phyloP scores from a whole-genome alignment of 116 monocot genomes.

The Cymodocea nodosa region DNA sequence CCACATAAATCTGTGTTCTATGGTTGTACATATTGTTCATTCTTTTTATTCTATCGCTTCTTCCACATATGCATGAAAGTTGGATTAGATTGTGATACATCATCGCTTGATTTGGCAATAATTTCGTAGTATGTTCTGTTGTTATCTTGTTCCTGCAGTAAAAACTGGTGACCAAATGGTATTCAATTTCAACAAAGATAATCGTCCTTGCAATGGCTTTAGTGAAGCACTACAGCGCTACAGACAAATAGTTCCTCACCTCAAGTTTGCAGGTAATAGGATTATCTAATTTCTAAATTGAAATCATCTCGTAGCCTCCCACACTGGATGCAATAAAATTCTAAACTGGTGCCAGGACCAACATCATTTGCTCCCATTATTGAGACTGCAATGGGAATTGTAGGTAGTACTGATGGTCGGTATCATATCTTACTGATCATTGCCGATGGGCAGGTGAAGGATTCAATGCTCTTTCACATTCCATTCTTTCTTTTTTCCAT shows the following conservation, averaged over 20 bases:
- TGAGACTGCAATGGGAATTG: slow-evolving; percentile 79
- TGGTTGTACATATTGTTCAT: too few species aligned
- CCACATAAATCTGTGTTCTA: too few species aligned
- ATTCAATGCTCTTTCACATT: too few species aligned
- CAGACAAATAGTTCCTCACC: slow-evolving; percentile 59
- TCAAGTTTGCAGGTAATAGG: slow-evolving; percentile 47
- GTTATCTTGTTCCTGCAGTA: slow-evolving; percentile 17
- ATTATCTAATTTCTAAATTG: background rate
- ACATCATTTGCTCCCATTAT: slow-evolving; percentile 96
- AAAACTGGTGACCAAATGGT: slow-evolving; percentile 70
- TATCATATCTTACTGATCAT: slow-evolving; percentile 93
- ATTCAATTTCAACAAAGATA: slow-evolving; percentile 64
- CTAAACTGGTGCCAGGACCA: too few species aligned
- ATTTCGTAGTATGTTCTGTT: too few species aligned
- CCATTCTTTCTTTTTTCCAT: background rate
- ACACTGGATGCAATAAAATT: too few species aligned
- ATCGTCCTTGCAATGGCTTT: slow-evolving; percentile 67
- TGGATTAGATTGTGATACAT: too few species aligned
- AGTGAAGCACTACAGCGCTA: slow-evolving; percentile 54
- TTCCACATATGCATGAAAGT: too few species aligned
- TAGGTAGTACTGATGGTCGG: slow-evolving; percentile 65
- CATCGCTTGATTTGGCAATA: too few species aligned
- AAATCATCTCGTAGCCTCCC: too few species aligned
- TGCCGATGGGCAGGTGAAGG: slow-evolving; percentile 82
- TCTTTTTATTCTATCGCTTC: too few species aligned